Evolutionary conservation across 495 filamentous ascomycete genomes (phyloP), one percentile per base, ranked within the genome.

Genomic region (Podospora conica): DNA sequence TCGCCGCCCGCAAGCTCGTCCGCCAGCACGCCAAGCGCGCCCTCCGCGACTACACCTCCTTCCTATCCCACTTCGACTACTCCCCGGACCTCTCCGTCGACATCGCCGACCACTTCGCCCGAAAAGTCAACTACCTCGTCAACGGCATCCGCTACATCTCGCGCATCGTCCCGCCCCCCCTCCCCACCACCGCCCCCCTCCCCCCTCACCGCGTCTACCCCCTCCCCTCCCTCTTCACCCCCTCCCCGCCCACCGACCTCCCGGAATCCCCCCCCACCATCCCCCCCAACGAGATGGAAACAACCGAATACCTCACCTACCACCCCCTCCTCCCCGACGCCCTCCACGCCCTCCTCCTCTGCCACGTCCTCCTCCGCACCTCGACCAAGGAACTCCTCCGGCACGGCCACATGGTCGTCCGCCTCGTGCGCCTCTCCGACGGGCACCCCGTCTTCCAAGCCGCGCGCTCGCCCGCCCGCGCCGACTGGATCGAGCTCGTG

Each of bases 381-480:
- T 87, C 90, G 0, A 75, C 84, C 20, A 90, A 87, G 58, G 90
- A 92, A 73, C 81, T 91, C 29, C 85, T 86, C 60, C 88, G 90
- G 40, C 88, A 93, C 71, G 89, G 90, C 1, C 81, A 90, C 75
- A 93, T 91, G 84, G 90, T 88, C 9, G 88, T 89, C 21, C 86
- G 90, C 1, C 84, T 93, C 18, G 83, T 86, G 4, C 85, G 90
- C 48, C 82, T 92, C 22, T 86, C 86, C 61, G 90, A 92, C 73
- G 91, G 91, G 18, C 92, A 91, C 71, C 90, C 91, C 0, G 85
- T 92, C 60, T 92, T 93, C 71, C 86, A 91, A 61, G 84, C 88
- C 8, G 86, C 88, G 24, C 82, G 90, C 28, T 89, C 85, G 5
- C 89, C 89, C 2, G 86, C 87, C 6, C 85, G 90, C 28, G 85